Base-by-base conservation (phyloP, 2,329 filamentous ascomycete species). In the Chaetomium globosum region DNA sequence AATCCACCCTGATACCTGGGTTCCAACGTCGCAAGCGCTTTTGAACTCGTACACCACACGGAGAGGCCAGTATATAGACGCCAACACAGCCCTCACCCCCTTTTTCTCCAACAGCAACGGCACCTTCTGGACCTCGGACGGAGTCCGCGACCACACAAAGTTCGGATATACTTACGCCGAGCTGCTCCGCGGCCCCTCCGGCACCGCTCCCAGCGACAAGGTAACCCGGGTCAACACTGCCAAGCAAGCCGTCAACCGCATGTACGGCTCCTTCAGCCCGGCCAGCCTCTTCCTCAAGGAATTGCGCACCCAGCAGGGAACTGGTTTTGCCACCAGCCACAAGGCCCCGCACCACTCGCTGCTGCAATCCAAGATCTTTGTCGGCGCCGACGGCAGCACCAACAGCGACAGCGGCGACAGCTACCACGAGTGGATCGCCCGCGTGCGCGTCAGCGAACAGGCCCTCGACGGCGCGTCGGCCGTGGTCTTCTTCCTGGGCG, bases 91-190 rank as follows among this genome's bases (percentile, higher is more conserved):
- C 0, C 78, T 93, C 3, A 85, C 85, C 1, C 91, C 91, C 0
- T 93, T 94, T 75, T 87, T 86, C 70, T 78, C 82, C 54, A 80
- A 83, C 62, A 72, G 75, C 2, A 78, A 82, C 59, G 86, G 87
- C 55, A 81, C 81, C 1, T 90, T 89, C 74, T 93, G 89, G 87
- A 89, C 84, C 7, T 89, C 89, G 0, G 82, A 87, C 60, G 81
- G 80, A 66, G 82, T 87, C 13, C 83, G 88, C 33, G 80, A 83
- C 49, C 85, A 84, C 7, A 80, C 81, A 30, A 80, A 78, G 1
- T 89, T 95, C 75, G 88, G 88, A 16, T 95, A 95, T 74, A 87
- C 86, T 0, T 96, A 96, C 73, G 81, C 86, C 0, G 91, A 94
- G 70, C 67, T 76, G 73, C 71, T 69, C 60, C 77, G 74, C 68